These are phyloP conservation scores for Cytospora chrysosperma DNA, from an alignment of 2,329 filamentous ascomycete genomes.

Conservation along the genomic window DNA sequence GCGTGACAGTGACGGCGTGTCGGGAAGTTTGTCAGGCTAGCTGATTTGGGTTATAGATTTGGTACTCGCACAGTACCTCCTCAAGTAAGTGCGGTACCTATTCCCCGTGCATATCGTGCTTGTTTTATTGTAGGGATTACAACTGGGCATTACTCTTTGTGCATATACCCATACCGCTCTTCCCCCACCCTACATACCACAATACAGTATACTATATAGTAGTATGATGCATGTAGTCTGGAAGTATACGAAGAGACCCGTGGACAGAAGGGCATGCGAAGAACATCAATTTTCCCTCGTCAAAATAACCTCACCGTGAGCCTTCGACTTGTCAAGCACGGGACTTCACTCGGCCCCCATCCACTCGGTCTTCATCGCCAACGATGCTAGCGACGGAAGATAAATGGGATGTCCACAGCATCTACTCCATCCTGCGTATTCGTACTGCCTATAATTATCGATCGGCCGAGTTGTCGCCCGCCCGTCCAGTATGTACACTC, in stretches of 20 bases:
- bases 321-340: background rate
- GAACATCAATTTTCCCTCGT: background rate
- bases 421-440: background rate
- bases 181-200: too few species aligned
- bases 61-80: background rate
- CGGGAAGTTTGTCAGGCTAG: background rate
- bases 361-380: background rate
- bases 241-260: background rate
- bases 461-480: background rate
- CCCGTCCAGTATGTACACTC: too few species aligned
- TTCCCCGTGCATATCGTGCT: too few species aligned
- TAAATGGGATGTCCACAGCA: background rate
- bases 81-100: too few species aligned
- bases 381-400: background rate
- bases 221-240: too few species aligned
- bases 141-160: background rate
- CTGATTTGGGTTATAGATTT: background rate
- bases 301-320: too few species aligned
- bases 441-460: too few species aligned
- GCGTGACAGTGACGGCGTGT: background rate
- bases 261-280: background rate
- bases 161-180: background rate
- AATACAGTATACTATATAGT: too few species aligned
- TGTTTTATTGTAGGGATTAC: too few species aligned
- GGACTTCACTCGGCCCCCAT: background rate